Evolutionary conservation across 1,284 basidiomycete genomes (phyloP), one percentile per base, ranked within the genome.

Genomic region (Inonotus obliquus): DNA sequence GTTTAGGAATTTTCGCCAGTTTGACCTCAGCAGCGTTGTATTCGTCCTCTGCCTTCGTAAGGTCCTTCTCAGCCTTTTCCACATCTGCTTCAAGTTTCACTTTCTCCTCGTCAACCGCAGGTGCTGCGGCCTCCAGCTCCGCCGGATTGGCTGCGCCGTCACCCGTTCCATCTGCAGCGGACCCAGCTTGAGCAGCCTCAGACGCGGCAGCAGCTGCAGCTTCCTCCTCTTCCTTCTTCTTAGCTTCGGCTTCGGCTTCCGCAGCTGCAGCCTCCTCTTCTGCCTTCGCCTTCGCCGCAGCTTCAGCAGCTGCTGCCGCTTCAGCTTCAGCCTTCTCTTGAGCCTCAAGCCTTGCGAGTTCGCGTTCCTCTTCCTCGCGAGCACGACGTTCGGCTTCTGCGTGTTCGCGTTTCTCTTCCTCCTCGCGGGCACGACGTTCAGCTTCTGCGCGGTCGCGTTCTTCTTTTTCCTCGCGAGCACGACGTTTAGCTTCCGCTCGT

Each of bases 71-170:
- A 17, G 56, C 60, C 27, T 57, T 58, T 17, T 57, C 54, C 10
- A 57, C 27, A 32, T 23, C 54, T 27, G 32, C 35, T 27, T 59
- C 57, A 14, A 59, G 57, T 27, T 52, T 59, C 23, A 13, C 32
- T 35, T 44, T 44, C 37, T 56, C 60, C 37, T 57, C 54, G 44
- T 62, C 54, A 10, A 39, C 59, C 17, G 52, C 37, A 21, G 59
- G 52, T 10, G 38, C 52, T 17, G 51, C 48, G 57, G 17, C 57
- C 21, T 21, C 17, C 23, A 41, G 25, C 14, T 47, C 48, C 5
- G 41, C 57, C 23, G 57, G 17, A 51, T 21, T 45, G 14, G 41
- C 57, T 29, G 41, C 4, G 4, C 21, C 41, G 14, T 13, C 41
- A 45, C 5, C 17, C 21, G 4, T 13, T n/a, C 14, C 41, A 45